Percentiles rank a stretch among this genome's conserved stretches.
phyloP scores from a whole-genome alignment of 2,329 filamentous ascomycete genomes.

The Aspergillus thermomutatus region DNA sequence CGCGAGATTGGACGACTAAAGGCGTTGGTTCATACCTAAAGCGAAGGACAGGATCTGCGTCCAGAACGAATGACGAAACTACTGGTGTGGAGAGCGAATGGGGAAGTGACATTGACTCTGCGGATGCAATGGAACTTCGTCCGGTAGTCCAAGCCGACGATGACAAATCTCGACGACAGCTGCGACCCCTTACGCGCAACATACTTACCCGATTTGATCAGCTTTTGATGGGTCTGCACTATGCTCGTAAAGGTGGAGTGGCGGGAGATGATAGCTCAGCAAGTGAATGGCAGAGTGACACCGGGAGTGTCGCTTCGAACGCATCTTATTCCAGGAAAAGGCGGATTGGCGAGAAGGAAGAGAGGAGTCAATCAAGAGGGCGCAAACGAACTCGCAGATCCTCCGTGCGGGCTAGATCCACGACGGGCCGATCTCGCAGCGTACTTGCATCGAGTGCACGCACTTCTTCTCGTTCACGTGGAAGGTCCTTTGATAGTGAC shows the following conservation, averaged over 20 bases:
- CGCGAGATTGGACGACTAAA: conserved; percentile 34
- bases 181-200: conserved; percentile 68
- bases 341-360: neutral
- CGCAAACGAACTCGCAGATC: conserved; percentile 21
- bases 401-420: conserved; percentile 5
- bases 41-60: conserved; percentile 1
- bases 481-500: conserved; percentile 15
- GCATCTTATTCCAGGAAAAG: conserved; percentile 12
- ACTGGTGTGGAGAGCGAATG: conserved; percentile 17
- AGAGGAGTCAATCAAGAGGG: conserved; percentile 22
- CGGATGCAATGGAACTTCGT: conserved; percentile 13
- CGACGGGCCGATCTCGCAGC: conserved; percentile 7
- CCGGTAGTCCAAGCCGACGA: conserved; percentile 68
- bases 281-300: conserved; percentile 28
- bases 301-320: conserved; percentile 22
- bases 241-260: conserved; percentile 55
- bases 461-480: conserved; percentile 9
- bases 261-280: conserved; percentile 22
- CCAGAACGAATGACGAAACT: conserved; percentile 13
- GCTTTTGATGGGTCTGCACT: conserved; percentile 68
- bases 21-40: neutral
- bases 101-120: conserved; percentile 16
- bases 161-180: conserved; percentile 59
- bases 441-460: conserved; percentile 5
- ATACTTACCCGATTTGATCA: conserved; percentile 67